phyloP scores from a whole-genome alignment of 2,329 filamentous ascomycete species.

The Nannizzia gypsea region DNA sequence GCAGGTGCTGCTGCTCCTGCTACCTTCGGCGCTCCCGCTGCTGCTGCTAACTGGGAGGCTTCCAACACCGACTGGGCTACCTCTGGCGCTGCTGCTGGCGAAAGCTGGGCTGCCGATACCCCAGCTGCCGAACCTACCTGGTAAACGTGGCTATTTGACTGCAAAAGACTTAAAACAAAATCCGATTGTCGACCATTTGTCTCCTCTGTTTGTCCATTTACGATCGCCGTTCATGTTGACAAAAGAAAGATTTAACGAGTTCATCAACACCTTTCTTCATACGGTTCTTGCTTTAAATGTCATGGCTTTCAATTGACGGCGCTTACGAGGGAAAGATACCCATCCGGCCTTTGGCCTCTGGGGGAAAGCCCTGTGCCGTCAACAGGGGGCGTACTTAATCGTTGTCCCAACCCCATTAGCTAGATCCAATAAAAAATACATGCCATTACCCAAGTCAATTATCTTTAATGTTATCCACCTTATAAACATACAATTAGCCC shows the following conservation, averaged over 20 bases:
- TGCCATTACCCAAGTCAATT: not conserved
- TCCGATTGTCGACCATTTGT: not conserved
- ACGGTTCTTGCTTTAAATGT: conserved; percentile 3
- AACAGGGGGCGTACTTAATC: conserved; percentile 70
- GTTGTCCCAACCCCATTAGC: conserved; percentile 45
- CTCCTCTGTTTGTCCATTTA: not conserved
- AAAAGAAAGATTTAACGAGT: conserved; percentile 3
- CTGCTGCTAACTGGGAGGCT: conserved; percentile 52
- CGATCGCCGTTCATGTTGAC: not conserved
- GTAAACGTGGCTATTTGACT: conserved; percentile 20
- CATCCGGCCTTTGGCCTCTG: conserved; percentile 39
- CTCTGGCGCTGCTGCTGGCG: conserved; percentile 29
- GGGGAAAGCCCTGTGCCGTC: conserved; percentile 98
- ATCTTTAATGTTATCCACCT: not conserved
- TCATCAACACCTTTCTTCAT: conserved; percentile 24
- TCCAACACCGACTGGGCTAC: conserved; percentile 43
- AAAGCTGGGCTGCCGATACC: conserved; percentile 32
- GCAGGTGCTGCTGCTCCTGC: conserved; percentile 51
- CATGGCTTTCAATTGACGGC: conserved; percentile 45
- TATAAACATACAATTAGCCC: not conserved
- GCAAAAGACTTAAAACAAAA: not conserved
- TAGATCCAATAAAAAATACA: conserved; percentile 1
- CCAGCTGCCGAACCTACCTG: conserved; percentile 27
- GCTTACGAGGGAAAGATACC: conserved; percentile 99
- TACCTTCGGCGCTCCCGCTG: conserved; percentile 54